Percentiles rank a stretch among this genome's conserved stretches.
Evolutionary conservation across 2,329 filamentous ascomycete genomes (phyloP).

Genomic region (Endothia cerciana): DNA sequence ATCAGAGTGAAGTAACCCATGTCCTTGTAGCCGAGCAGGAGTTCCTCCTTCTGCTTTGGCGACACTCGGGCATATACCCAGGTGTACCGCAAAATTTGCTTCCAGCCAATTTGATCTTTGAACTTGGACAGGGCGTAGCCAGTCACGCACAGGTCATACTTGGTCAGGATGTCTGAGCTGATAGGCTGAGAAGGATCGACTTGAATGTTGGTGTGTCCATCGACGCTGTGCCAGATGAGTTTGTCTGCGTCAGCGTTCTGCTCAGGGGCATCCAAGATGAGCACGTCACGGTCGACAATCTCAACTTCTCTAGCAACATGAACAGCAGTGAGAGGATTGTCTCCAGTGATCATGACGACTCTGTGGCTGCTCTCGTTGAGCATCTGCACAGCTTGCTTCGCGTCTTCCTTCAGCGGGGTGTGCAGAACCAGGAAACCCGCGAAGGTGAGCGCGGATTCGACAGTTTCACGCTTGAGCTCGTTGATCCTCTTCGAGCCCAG

Average conservation of each 20-base stretch:
- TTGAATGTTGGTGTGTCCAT: conserved; percentile 83
- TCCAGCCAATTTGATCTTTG: conserved; percentile 76
- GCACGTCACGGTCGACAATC: conserved; percentile 92
- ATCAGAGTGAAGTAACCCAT: conserved; percentile 98
- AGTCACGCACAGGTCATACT: conserved; percentile 93
- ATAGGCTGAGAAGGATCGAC: conserved; percentile 84
- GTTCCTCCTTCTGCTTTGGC: conserved; percentile 98
- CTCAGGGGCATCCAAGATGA: conserved; percentile 94
- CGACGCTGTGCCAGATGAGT: conserved; percentile 92
- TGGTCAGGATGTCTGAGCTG: conserved; percentile 77
- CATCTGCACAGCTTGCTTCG: conserved; percentile 92
- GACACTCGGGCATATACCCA: conserved; percentile 99
- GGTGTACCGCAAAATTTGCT: conserved; percentile 79
- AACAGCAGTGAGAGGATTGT: conserved; percentile 94
- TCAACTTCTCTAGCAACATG: conserved; percentile 95
- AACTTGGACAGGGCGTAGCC: conserved; percentile 92
- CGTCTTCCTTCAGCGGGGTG: conserved; percentile 95
- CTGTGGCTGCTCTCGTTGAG: conserved; percentile 98
- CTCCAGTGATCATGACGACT: conserved; percentile 98
- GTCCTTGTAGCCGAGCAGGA: conserved; percentile 93
- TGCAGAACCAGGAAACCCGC: conserved; percentile 95
- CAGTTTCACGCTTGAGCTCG: conserved; percentile 88
- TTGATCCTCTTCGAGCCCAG: conserved; percentile 86
- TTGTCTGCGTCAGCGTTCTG: conserved; percentile 79
- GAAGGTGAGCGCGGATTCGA: conserved; percentile 83